Percentiles rank a stretch among this genome's conserved stretches.
These are phyloP conservation scores for Pythium aquatile DNA, from an alignment of 352 stramenopile species.

Conservation along the genomic window DNA sequence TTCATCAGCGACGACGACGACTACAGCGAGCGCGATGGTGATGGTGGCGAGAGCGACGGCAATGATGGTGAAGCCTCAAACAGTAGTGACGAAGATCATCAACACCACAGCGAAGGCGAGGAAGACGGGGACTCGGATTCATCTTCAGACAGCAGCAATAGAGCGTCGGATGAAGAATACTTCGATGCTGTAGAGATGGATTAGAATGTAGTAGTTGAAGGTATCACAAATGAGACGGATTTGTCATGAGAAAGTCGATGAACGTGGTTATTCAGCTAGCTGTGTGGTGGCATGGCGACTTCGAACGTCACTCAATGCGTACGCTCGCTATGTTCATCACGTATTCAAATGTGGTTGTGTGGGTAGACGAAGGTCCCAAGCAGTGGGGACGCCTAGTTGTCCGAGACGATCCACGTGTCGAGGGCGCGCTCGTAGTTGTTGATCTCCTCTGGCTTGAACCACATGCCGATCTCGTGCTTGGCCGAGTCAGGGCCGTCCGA, in stretches of 20 bases:
- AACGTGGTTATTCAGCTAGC: background rate
- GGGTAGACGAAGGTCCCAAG: conserved; percentile 1
- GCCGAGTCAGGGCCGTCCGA: conserved; percentile 91
- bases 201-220: background rate
- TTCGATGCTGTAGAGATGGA: conserved; percentile 8
- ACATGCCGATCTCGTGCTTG: conserved; percentile 93
- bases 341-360: background rate
- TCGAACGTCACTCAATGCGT: background rate
- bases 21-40: background rate
- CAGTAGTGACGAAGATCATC: background rate
- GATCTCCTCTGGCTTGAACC: conserved; percentile 91
- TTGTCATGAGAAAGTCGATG: background rate
- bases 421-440: conserved; percentile 89
- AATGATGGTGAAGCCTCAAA: conserved; percentile 3
- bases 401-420: conserved; percentile 85
- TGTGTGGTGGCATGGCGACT: background rate
- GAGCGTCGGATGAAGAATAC: background rate
- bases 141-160: conserved; percentile 4
- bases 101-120: background rate
- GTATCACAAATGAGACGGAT: background rate
- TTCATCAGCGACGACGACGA: conserved; percentile 12
- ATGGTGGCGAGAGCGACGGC: background rate
- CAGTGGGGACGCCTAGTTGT: conserved; percentile 64
- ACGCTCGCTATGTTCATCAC: background rate
- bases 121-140: conserved; percentile 10